Base-by-base conservation (phyloP, 2,329 filamentous ascomycete species). In the Mycogone perniciosa region DNA sequence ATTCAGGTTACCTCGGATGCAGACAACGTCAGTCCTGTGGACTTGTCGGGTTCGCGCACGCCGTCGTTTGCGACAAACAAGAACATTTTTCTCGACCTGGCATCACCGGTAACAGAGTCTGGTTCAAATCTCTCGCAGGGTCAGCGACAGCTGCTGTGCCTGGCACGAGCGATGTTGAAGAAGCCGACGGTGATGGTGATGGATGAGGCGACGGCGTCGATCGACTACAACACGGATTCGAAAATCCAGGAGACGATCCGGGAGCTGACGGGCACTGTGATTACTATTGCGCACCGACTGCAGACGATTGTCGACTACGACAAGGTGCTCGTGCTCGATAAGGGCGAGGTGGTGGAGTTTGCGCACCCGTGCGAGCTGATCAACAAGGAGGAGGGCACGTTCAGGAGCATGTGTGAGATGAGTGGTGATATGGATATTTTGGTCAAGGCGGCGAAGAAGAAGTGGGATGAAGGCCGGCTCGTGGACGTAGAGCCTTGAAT, bases 281-380 rank as follows among this genome's bases (percentile, higher is more conserved):
- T 97, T 65, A 97, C 93, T 0, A 97, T 99, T 62, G 93, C 93
- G 1, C 93, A 99, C 70, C 83, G 93, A 13, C 76, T 99, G 57
- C 90, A 96, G 65, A 99, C 93, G 0, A 97, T 99, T 67, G 91
- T 93, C 30, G 93, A 99, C 66, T 99, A 97, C 64, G 93, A 99
- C 72, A 96, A 95, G 74, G 92, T 99, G 10, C 75, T 99, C 11
- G 91, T 99, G 9, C 76, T 99, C 4, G 93, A 99, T 63, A 89
- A 91, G 66, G 93, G 93, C 7, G 71, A 80, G 53, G 86, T 97
- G 20, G 79, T 93, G 5, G 92, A 99, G 70, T 99, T 82, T 64
- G 93, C 84, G n/a, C 86, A 95, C 62, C 93, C 93, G 0, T 90
- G 85, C 73, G 84, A 89, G 59, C 73, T 99, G 46, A 78, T 96